phyloP scores from a whole-genome alignment of 2,329 filamentous ascomycete genomes.

The Trichocomaceae sp. region DNA sequence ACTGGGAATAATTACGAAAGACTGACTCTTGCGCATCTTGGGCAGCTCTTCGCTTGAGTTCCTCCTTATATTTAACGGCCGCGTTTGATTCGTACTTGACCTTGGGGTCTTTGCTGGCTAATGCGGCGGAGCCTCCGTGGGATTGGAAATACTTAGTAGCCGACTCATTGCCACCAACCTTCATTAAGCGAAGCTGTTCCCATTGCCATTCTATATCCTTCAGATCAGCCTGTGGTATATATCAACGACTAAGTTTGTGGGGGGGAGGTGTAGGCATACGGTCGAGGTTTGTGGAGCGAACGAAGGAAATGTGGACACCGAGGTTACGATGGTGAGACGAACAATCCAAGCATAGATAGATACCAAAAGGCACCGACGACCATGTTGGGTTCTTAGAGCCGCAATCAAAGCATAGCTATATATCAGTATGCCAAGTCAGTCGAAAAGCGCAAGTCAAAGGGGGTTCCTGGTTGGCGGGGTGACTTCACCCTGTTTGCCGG shows the following conservation, averaged over 20 bases:
- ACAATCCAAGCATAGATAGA: conserved; percentile 97
- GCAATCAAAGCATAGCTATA: conserved; percentile 94
- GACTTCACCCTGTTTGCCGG: conserved; percentile 77
- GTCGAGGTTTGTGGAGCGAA: conserved; percentile 95
- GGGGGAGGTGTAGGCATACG: conserved; percentile 57
- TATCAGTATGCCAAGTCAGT: conserved; percentile 13
- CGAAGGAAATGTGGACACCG: conserved; percentile 98
- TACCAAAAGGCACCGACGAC: conserved; percentile 94
- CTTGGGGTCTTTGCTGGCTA: conserved; percentile 94
- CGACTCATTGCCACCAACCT: conserved; percentile 95
- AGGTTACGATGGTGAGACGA: conserved; percentile 95
- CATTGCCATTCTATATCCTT: conserved; percentile 78
- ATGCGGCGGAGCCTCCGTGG: conserved; percentile 85
- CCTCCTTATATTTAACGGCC: conserved; percentile 97
- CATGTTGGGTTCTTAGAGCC: conserved; percentile 96
- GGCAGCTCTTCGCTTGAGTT: conserved; percentile 77
- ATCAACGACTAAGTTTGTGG: background rate
- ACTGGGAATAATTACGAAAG: background rate
- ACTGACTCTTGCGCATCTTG: conserved; percentile 77
- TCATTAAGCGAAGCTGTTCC: conserved; percentile 96
- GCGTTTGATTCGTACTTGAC: conserved; percentile 91
- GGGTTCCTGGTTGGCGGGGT: conserved; percentile 22
- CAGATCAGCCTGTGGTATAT: conserved; percentile 18
- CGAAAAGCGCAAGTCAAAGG: background rate
- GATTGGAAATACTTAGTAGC: conserved; percentile 98